phyloP scores from a whole-genome alignment of 257 asterid species.

The Fraxinus anomala region DNA sequence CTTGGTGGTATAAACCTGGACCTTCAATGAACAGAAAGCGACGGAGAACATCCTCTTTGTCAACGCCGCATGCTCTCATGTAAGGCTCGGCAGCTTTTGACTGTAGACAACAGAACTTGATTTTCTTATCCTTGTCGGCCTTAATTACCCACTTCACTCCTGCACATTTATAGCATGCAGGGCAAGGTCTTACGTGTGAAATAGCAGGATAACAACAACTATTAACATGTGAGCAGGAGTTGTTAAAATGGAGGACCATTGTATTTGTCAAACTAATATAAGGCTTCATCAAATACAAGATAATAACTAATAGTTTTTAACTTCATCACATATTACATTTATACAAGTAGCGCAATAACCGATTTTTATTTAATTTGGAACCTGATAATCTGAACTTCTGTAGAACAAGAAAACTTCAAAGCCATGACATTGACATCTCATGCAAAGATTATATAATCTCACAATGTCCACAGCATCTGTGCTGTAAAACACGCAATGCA shows the following conservation, averaged over 20 bases:
- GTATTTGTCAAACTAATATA: neutral
- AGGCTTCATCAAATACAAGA: neutral
- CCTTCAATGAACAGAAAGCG: slow-evolving; percentile 85
- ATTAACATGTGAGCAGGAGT: neutral
- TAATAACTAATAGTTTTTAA: neutral
- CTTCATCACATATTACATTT: neutral
- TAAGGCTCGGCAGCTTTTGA: slow-evolving; percentile 94
- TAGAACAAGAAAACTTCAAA: neutral
- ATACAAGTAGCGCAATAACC: neutral
- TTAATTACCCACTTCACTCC: slow-evolving; percentile 86
- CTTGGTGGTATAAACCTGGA: slow-evolving; percentile 82
- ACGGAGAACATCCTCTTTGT: slow-evolving; percentile 71
- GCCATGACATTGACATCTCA: neutral
- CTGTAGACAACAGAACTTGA: slow-evolving; percentile 92
- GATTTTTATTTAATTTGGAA: neutral
- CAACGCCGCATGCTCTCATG: slow-evolving; percentile 63
- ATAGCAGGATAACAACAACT: slow-evolving; percentile 9
- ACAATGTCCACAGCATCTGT: slow-evolving; percentile 4
- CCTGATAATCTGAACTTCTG: too few relatives aligned
- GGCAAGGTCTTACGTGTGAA: neutral
- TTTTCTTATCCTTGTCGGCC: slow-evolving; percentile 72
- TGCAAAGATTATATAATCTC: neutral
- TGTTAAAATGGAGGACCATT: neutral
- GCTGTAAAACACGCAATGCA: neutral
- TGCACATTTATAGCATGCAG: slow-evolving; percentile 30